Conservation (phyloP, 2,329 filamentous ascomycete species). For the Clarireedia sp. region DNA sequence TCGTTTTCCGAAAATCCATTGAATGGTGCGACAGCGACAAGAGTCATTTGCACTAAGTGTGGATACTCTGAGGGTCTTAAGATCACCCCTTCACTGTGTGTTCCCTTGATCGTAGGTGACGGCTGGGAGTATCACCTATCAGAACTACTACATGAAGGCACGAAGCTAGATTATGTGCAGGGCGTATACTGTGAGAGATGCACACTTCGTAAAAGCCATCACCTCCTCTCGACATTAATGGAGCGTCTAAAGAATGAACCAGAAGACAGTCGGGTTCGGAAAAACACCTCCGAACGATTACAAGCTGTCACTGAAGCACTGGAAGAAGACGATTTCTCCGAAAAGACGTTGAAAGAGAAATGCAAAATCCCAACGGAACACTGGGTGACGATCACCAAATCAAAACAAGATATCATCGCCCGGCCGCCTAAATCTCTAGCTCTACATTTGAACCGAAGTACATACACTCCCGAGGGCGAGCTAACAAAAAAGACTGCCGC, state of each 20-base stretch:
- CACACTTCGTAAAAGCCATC: slow-evolving; percentile 58
- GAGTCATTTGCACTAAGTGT: slow-evolving; percentile 79
- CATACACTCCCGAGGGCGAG: slow-evolving; percentile 73
- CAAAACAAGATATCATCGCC: slow-evolving; percentile 79
- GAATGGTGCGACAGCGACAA: slow-evolving; percentile 79
- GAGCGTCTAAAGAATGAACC: slow-evolving; percentile 32
- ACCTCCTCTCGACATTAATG: slow-evolving; percentile 41
- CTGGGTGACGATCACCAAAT: slow-evolving; percentile 73
- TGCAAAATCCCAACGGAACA: slow-evolving; percentile 61
- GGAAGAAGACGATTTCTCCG: slow-evolving; percentile 72
- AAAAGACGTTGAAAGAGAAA: slow-evolving; percentile 52
- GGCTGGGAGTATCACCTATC: slow-evolving; percentile 60
- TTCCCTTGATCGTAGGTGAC: slow-evolving; percentile 73
- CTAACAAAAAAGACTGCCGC: slow-evolving; percentile 77
- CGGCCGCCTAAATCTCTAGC: slow-evolving; percentile 72
- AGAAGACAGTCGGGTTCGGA: slow-evolving; percentile 16
- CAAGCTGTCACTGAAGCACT: slow-evolving; percentile 61
- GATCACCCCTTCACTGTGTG: slow-evolving; percentile 87
- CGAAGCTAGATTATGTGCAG: slow-evolving; percentile 74
- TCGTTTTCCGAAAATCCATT: slow-evolving; percentile 60
- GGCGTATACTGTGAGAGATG: slow-evolving; percentile 90
- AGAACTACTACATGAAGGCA: slow-evolving; percentile 78
- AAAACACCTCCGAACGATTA: slow-evolving; percentile 45
- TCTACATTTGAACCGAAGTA: slow-evolving; percentile 84
- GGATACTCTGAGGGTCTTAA: slow-evolving; percentile 82